Evolutionary conservation across 129 eudicot genomes (phyloP).

Genomic region (Smallanthus sonchifolius): DNA sequence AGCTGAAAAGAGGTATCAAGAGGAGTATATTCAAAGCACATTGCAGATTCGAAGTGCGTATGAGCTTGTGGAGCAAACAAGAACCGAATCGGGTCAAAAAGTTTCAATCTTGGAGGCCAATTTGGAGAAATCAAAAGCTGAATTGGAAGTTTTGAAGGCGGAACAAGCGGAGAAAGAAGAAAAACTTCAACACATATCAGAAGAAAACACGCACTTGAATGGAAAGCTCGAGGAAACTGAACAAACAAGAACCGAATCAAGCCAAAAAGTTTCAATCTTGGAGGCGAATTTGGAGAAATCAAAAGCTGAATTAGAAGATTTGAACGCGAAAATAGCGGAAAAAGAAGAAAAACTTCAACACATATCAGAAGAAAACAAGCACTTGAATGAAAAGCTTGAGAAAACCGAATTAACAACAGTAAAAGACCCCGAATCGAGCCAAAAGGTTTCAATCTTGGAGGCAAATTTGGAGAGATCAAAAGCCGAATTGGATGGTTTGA

Average conservation of each 20-base stretch:
- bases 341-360: slow-evolving; percentile 36
- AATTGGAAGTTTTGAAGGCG: slow-evolving; percentile 50
- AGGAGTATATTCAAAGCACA: slow-evolving; percentile 72
- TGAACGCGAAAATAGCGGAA: slow-evolving; percentile 42
- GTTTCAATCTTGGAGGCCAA: slow-evolving; percentile 51
- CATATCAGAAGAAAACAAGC: slow-evolving; percentile 39
- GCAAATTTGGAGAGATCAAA: slow-evolving; percentile 42
- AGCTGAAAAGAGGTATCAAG: slow-evolving; percentile 72
- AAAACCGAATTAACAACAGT: not conserved
- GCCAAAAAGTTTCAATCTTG: slow-evolving; percentile 41
- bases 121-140: slow-evolving; percentile 40
- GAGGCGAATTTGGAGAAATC: slow-evolving; percentile 47
- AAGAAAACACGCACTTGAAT: slow-evolving; percentile 38
- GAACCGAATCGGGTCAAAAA: slow-evolving; percentile 43
- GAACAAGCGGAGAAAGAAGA: slow-evolving; percentile 43
- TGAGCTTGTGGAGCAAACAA: slow-evolving; percentile 64
- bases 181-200: slow-evolving; percentile 28
- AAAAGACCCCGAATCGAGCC: not conserved
- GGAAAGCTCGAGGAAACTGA: slow-evolving; percentile 34
- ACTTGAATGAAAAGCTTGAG: slow-evolving; percentile 28
- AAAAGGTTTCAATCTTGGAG: slow-evolving; percentile 48
- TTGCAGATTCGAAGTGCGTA: slow-evolving; percentile 74
- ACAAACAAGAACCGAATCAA: not conserved
- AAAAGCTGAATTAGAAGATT: slow-evolving; percentile 42
- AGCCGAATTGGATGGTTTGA: slow-evolving; percentile 49